Evolutionary conservation across 2,329 filamentous ascomycete genomes (phyloP).

Genomic region (Fusarium sp.): DNA sequence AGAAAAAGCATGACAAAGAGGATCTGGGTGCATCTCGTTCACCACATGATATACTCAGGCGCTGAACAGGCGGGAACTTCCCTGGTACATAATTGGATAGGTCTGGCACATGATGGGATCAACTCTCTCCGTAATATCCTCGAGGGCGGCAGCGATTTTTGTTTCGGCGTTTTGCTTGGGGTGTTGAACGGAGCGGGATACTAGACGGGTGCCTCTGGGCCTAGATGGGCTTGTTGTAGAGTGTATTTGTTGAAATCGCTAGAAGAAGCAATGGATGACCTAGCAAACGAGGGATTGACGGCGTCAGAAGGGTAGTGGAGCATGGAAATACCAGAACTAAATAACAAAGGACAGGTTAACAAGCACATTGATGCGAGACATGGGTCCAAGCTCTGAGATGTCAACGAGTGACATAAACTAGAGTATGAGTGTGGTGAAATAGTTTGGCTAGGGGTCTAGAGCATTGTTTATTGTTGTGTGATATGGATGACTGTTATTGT

Average conservation of each 20-base stretch:
- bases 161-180: constrained; percentile 22
- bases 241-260: constrained; percentile 5
- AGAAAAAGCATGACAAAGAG: constrained; percentile 21
- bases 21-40: neutral
- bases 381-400: neutral
- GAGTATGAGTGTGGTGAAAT: neutral
- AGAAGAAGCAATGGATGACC: constrained; percentile 2
- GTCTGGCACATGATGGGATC: constrained; percentile 17
- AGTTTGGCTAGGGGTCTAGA: neutral
- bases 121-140: constrained; percentile 13
- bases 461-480: constrained; percentile 8
- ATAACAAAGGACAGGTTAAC: constrained; percentile 5
- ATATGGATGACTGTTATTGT: constrained; percentile 17
- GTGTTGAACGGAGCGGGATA: constrained; percentile 19
- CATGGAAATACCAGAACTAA: constrained; percentile 34
- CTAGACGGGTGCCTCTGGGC: constrained; percentile 29
- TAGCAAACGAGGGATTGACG: constrained; percentile 5
- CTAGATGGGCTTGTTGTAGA: constrained; percentile 18
- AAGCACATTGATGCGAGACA: constrained; percentile 14
- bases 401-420: neutral
- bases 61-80: neutral
- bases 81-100: constrained; percentile 18
- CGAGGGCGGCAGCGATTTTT: constrained; percentile 31
- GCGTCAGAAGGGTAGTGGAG: constrained; percentile 4
- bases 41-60: neutral